These are phyloP conservation scores for Penicillium paneum DNA, from an alignment of 2,329 filamentous ascomycete genomes.

Conservation along the genomic window DNA sequence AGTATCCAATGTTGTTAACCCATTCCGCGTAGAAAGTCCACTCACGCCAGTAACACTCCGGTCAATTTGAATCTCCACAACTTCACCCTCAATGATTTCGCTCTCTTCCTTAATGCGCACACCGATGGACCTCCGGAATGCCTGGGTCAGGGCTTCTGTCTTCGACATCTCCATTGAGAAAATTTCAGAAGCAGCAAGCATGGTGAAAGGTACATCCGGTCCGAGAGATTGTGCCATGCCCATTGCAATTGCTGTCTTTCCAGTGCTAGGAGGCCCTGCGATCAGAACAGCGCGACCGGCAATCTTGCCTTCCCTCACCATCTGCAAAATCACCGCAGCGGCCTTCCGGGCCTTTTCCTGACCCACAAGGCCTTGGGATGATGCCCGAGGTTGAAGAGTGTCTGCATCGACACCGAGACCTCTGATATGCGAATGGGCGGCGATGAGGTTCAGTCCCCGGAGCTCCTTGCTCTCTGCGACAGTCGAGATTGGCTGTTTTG, in stretches of 20 bases:
- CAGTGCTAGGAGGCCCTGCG: conserved; percentile 91
- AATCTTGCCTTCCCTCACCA: conserved; percentile 99
- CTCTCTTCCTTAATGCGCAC: conserved; percentile 98
- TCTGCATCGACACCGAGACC: conserved; percentile 90
- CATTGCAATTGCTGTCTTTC: conserved; percentile 98
- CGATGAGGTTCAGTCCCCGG: conserved; percentile 93
- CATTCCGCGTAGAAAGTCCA: not conserved
- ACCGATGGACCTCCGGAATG: conserved; percentile 97
- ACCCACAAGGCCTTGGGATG: conserved; percentile 90
- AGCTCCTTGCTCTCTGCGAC: conserved; percentile 95
- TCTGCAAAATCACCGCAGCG: conserved; percentile 91
- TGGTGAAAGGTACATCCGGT: conserved; percentile 91
- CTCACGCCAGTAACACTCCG: conserved; percentile 82
- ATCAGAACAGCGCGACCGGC: conserved; percentile 92
- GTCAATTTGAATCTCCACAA: conserved; percentile 98
- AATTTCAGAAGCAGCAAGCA: conserved; percentile 92
- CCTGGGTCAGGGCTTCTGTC: conserved; percentile 95
- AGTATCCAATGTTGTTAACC: not conserved
- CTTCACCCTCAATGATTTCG: conserved; percentile 98
- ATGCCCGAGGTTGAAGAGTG: conserved; percentile 77
- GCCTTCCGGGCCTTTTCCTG: conserved; percentile 96
- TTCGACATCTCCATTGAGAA: conserved; percentile 99
- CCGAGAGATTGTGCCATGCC: conserved; percentile 97
- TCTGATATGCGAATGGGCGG: conserved; percentile 95
- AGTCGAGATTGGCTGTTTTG: conserved; percentile 64